Evolutionary conservation across 2,329 filamentous ascomycete genomes (phyloP), one percentile per base, ranked within the genome.

Genomic region (Phialophora verrucosa): DNA sequence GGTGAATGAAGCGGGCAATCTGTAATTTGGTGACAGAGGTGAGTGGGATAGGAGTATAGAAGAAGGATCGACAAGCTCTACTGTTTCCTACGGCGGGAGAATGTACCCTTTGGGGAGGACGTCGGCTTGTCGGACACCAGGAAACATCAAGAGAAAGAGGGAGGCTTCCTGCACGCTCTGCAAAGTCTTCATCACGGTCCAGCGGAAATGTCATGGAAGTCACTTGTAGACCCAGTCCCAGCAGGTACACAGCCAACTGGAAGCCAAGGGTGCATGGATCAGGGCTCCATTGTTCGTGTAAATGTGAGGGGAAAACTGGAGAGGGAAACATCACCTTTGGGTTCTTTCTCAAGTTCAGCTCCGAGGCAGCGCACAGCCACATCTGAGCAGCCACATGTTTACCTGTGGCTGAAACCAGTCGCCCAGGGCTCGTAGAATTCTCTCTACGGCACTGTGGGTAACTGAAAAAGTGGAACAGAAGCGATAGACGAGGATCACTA

Each of bases 231-330:
- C 38, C 6, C 7, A n/a, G 17, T 8, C 38, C 17, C 38, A n/a
- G n/a, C 38, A 51, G 49, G 20, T 12, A 23, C 20, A 27, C 49
- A 29, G 14, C 49, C 49, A 51, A 51, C 49, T 14, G 7, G 49
- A 51, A 44, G 7, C 38, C 38, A 44, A 44, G 38, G 14, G 17
- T n/a, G n/a, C 17, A 20, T 20, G 38, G 38, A n/a, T 7, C 38
- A 44, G 38, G 17, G 38, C 17, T 44, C 38, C 38, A 44, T 44
- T 44, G 38, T 20, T n/a, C 38, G 14, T 44, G 38, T n/a, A 20
- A n/a, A n/a, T 44, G 47, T 61, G 59, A 61, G 59, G 59, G 59
- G 59, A 61, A 61, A 61, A 29, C 27, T 55, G 53, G 29, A 55
- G 49, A 53, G 23, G 38, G 1, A 44, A n/a, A 7, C 14, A 17